Evolutionary conservation across 805 yeast species (phyloP), one percentile per base, ranked within the genome.

Genomic region (Torulaspora delbrueckii): DNA sequence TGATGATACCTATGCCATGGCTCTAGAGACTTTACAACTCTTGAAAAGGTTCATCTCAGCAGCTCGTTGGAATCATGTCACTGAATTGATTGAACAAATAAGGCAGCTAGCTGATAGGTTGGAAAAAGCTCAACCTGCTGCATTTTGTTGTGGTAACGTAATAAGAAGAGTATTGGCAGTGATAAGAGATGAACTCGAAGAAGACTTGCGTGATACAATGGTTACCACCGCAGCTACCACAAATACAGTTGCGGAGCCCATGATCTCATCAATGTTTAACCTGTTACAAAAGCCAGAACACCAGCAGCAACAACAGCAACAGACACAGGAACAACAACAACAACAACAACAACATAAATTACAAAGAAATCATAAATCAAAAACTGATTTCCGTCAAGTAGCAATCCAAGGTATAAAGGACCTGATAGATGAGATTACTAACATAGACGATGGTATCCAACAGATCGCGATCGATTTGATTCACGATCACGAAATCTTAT

Each of bases 361-460:
- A 43, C 49, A 54, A 50, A 53, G 48, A 39, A 46, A 55, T 37
- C 52, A 56, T 14, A 55, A 54, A 43, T 64, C 60, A 39, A 60
- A 67, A 49, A 69, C 69, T 25, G 96, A 89, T 62, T 75, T 85
- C 60, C 78, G 96, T 59, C 86, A 95, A 10, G 79, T 86, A 26
- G 82, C 88, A 25, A 89, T 90, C 48, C 96, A 91, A 66, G 96
- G 95, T 5, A 90, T 93, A 50, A 82, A 89, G 61, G 96, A 88
- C 56, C 74, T 93, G 47, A 81, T 90, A 45, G 98, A 93, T 66
- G 99, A 93, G 66, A 85, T 93, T 44, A 77, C 84, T 19, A 85
- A 85, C 56, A 85, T 86, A 37, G 90, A 88, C 59, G 98, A 91
- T 57, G 91, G 91, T 46, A 82, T 93, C 33, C 96, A 89, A 66